Evolutionary conservation across 2,329 filamentous ascomycete genomes (phyloP), one percentile per base, ranked within the genome.

Genomic region (Cladosporium colombiae): DNA sequence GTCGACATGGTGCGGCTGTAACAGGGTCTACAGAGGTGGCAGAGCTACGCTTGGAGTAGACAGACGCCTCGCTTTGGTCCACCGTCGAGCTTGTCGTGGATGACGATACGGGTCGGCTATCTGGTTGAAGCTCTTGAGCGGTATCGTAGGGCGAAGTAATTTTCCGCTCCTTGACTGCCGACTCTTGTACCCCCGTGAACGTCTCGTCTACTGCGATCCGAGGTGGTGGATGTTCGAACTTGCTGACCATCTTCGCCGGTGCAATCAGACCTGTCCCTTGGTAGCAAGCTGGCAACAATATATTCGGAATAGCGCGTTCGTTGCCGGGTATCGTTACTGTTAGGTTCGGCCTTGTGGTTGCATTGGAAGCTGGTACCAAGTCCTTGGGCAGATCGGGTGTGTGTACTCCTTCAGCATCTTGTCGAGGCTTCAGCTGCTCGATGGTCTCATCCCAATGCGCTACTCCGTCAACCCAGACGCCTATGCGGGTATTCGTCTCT

Each of bases 381-480:
- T 21, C 10, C 40, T 21, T n/a, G 40, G 40, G n/a, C n/a, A 46
- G n/a, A 46, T 46, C 10, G 40, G n/a, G 40, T 8, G 10, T 21
- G n/a, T 46, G n/a, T 21, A 2, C 40, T 46, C n/a, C n/a, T 23
- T 46, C 40, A 13, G 40, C 40, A 8, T 46, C 11, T 21, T 46
- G 40, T 46, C 40, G 40, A 46, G 40, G n/a, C 8, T 29, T 23
- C 8, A n/a, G 31, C 57, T 29, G 31, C 29, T 59, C 57, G 23
- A 27, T 44, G 46, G 11, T 66, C 62, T 71, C 68, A 29, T 78
- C 77, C 80, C 80, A 82, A 60, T 80, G 74, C 31, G 79, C 76
- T 40, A 76, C 76, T 5, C 81, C 81, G 69, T 82, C 73, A 60
- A 77, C 79, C 76, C 81, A 83, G 4, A 79, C 73, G 6, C 80